Evolutionary conservation across 768 basidiomycete species (phyloP), one percentile per base, ranked within the genome.

Genomic region (Russula vinacea): DNA sequence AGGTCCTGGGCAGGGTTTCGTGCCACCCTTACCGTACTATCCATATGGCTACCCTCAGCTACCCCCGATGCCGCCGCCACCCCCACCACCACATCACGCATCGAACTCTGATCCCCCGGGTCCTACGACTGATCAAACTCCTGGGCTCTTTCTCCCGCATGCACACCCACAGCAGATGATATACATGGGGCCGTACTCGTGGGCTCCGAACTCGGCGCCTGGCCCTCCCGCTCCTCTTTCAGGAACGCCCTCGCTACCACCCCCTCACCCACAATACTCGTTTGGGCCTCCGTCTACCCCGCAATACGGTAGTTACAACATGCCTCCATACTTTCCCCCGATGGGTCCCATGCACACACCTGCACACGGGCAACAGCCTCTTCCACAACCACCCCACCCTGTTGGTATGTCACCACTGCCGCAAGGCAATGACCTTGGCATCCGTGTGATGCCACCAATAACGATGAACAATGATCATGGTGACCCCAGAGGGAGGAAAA

Each of bases 151-250:
- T 52, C 33, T 29, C 19, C 54, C 58, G 5, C 49, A 37, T 62
- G 72, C 74, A 2, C 72, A 44, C 65, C 70, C 76, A 3, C 79
- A 80, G 64, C 77, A 73, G 57, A 69, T 75, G 24, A 76, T 73
- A 19, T 76, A 75, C 57, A 73, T 75, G 35, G 66, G 64, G 33
- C 35, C 58, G 22, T 68, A 63, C 50, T 11, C 42, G 4, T 68
- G 68, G 68, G 2, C 58, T 7, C 62, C 57, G n/a, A 58, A 61
- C 42, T 59, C 62, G 3, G 33, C 61, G 17, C 29, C 52, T 69
- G 39, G 76, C 71, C 40, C 78, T 74, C 73, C 73, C 51, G 66
- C 69, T 32, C 69, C 75, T 52, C 77, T 79, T 55, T 68, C 76
- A 44, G 66, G 74, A 24, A 72, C 73, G 47, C 74, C 75, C 26